Base-by-base conservation (phyloP, 2,329 filamentous ascomycete genomes). In the Colletotrichum camelliae region DNA sequence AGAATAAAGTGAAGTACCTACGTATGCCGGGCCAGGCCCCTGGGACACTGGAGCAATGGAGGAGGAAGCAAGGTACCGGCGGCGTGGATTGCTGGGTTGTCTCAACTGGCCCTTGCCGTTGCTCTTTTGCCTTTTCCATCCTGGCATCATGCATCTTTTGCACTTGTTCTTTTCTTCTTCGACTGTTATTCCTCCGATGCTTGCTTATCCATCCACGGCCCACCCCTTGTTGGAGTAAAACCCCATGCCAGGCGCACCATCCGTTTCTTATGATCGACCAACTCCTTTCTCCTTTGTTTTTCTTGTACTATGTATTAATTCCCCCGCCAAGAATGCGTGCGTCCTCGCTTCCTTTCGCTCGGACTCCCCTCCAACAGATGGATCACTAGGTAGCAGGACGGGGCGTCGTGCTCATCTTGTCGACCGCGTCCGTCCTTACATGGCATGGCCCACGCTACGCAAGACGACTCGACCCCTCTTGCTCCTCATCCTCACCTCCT, bases 1-100 rank as follows among this genome's bases (percentile, higher is more conserved):
- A 18, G 39, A 43, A 43, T 43, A n/a, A 43, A n/a, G 39, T 43
- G 39, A 43, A 43, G 39, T 43, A 29, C 18, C n/a, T 33, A n/a
- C 16, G 29, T n/a, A 33, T 29, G 55, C 62, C 21, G 37, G 37
- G 16, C 62, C 37, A 27, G 43, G 29, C 37, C 35, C 62, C 62
- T 66, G 62, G 62, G 62, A 66, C 21, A 39, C 61, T 39, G 33
- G 35, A 58, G 55, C 27, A 58, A 10, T 29, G 27, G 55, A 48
- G 31, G 31, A 33, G 43, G 43, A 48, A 48, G 43, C 43, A 48
- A 48, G 43, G 31, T 75, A 75, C 73, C 73, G 70, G 68, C 64
- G 70, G 73, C 70, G 64, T 31, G 73, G 73, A 37, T 68, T 73
- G 70, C 73, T 75, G 64, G 73, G 73, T 75, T 75, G 73, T 73